Base-by-base conservation (phyloP, 1,284 basidiomycete genomes). In the Leccinum olivaceoglutinosum region DNA sequence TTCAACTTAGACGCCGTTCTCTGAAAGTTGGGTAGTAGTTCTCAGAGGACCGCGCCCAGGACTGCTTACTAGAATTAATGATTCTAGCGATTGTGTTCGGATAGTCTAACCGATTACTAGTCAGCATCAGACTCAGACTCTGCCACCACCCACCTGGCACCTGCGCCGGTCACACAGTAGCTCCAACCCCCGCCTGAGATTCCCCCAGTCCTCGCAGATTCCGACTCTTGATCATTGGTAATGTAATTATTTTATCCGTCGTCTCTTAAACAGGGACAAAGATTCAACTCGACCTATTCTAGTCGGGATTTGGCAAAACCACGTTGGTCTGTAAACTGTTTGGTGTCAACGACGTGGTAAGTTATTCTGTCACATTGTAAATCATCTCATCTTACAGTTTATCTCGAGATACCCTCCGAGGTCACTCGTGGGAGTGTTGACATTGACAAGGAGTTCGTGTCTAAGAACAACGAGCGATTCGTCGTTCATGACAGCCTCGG, bases 401-500 rank as follows among this genome's bases (percentile, higher is more conserved):
- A 7, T 32, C 5, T 54, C 29, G 9, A 54, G 16, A 18, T 5
- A 54, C 53, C 29, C 25, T 54, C 53, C 14, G 29, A 54, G 29
- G n/a, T 14, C 29, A 8, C 25, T 54, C 53, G 53, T 32, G 53
- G 53, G 14, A n/a, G 9, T 5, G 53, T 14, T 54, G 29, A 54
- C 4, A 51, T 51, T 1, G 49, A 51, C 11, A 11, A 10, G 11
- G 49, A 51, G 49, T 51, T 51, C 21, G 18, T 51, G 18, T 51
- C 49, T 21, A 4, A 21, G 3, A 21, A 12, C 18, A 51, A 70
- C 18, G 32, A 58, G 2, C 60, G 59, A 51, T 62, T 68, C 14
- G 67, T 68, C 8, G 59, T 70, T 5, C 69, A 69, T 10, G 49
- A 51, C 29, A 54, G 53, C 29, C 53, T 54, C 9, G 49, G 49